Base-by-base conservation (phyloP, 345 rosid species). In the Heritiera littoralis region DNA sequence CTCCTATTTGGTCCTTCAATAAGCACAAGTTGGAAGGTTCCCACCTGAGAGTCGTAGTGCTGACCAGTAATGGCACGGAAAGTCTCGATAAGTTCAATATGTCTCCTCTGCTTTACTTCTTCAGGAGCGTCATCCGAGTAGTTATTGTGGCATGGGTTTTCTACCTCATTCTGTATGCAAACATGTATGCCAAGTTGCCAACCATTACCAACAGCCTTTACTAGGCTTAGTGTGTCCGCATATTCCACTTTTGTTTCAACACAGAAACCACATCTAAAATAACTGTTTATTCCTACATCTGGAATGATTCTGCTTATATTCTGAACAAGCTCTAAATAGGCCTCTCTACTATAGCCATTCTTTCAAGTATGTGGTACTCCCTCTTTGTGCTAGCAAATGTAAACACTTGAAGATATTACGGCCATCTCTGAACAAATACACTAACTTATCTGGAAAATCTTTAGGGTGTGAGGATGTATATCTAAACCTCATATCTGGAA, bases 381-480 rank as follows among this genome's bases (percentile, higher is more conserved):
- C 95, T 6, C 89, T 85, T 82, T 96, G 99, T 49, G 99, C 99
- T 80, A 98, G 99, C 83, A 93, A 86, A 87, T 93, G 99, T 54
- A 96, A 89, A 80, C 75, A 86, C 54, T 89, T 93, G 84, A 98
- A 96, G 77, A 96, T 87, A 80, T 92, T 96, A 83, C 87, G 86
- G 76, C 92, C 87, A 80, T 92, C 92, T 93, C 99, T 23, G 28
- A 23, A 0, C 28, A 23, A 23, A 23, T 23, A 23, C 28, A 23
- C 28, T 23, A 23, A 23, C 28, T 23, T 0, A 23, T 23, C 28
- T 23, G 0, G 28, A 23, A 23, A 23, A 23, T 23, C 28, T 82
- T 95, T 95, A 73, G 98, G 97, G 81, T 95, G 98, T 41, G 97
- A 98, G 1, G 99, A 95, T 28, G 99, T 95, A 86, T 87, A 95